Evolutionary conservation across 805 yeast species (phyloP).

Genomic region (Candida krabiensis): DNA sequence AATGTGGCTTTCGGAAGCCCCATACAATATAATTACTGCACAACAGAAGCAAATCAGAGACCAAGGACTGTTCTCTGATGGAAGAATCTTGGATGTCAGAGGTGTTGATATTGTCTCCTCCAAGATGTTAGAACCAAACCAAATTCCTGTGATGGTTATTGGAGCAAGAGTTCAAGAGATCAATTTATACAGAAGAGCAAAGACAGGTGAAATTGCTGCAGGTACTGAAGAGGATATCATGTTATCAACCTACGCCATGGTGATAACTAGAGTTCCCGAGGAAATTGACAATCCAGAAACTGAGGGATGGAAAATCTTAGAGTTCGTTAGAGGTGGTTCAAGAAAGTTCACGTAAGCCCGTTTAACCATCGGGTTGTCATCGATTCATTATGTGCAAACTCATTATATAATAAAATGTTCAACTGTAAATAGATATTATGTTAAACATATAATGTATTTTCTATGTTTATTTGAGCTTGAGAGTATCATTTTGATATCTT

Average conservation of each 20-base stretch:
- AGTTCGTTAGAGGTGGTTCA: constrained; percentile 91
- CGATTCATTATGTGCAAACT: not conserved
- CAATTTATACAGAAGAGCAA: constrained; percentile 80
- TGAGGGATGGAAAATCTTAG: constrained; percentile 96
- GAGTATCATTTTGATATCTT: constrained; percentile 3
- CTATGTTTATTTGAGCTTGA: not conserved
- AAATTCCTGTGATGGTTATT: constrained; percentile 88
- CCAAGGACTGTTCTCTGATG: constrained; percentile 88
- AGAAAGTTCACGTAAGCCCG: constrained; percentile 64
- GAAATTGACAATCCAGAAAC: constrained; percentile 87
- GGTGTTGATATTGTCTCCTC: constrained; percentile 91
- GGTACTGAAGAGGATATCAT: constrained; percentile 93
- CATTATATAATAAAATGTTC: not conserved
- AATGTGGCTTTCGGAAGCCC: constrained; percentile 95
- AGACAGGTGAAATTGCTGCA: constrained; percentile 93
- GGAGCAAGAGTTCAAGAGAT: constrained; percentile 97
- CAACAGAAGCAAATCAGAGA: constrained; percentile 90
- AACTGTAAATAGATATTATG: constrained; percentile 4
- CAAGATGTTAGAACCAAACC: constrained; percentile 84
- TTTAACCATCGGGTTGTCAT: not conserved
- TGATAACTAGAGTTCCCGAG: constrained; percentile 88
- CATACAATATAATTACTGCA: constrained; percentile 91
- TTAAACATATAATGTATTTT: constrained; percentile 2
- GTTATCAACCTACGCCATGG: constrained; percentile 95
- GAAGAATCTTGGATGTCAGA: constrained; percentile 88